phyloP scores from a whole-genome alignment of 148 eudicot species.

The Dysphania ambrosioides region DNA sequence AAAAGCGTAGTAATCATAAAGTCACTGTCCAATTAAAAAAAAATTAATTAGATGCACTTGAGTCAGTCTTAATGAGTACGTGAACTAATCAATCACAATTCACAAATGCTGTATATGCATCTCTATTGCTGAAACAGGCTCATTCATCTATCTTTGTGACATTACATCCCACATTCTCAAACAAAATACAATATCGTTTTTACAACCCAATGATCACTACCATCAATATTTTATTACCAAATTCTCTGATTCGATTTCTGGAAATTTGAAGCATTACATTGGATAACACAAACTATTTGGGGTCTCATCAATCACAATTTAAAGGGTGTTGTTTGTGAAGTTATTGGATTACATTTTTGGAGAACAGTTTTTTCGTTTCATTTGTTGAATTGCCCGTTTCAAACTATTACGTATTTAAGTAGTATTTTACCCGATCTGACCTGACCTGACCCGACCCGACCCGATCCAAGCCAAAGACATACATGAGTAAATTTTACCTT shows the following conservation, averaged over 20 bases:
- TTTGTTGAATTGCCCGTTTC: too few species aligned
- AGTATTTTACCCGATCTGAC: too few species aligned
- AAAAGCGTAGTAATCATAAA: slow-evolving; percentile 1
- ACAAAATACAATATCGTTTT: not conserved
- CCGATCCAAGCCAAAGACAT: too few species aligned
- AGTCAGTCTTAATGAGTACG: slow-evolving; percentile 8
- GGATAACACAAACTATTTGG: too few species aligned
- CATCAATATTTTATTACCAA: not conserved
- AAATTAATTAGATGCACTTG: slow-evolving; percentile 11
- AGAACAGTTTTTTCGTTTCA: too few species aligned
- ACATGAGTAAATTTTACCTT: not conserved
- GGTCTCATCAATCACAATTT: too few species aligned
- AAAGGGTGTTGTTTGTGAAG: too few species aligned
- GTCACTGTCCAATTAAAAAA: not conserved
- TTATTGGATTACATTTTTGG: too few species aligned
- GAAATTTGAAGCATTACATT: too few species aligned
- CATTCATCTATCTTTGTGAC: not conserved
- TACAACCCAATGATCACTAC: not conserved
- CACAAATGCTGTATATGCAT: not conserved
- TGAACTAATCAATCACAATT: slow-evolving; percentile 12
- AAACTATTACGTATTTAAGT: too few species aligned
- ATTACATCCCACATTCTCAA: not conserved
- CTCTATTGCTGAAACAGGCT: not conserved
- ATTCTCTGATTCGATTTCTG: not conserved
- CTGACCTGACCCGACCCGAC: too few species aligned